A percentile compares a stretch with the other conserved stretches of the same genome.
Evolutionary conservation across 331 rosid genomes (phyloP).

Genomic region (Pyracantha coccinea): DNA sequence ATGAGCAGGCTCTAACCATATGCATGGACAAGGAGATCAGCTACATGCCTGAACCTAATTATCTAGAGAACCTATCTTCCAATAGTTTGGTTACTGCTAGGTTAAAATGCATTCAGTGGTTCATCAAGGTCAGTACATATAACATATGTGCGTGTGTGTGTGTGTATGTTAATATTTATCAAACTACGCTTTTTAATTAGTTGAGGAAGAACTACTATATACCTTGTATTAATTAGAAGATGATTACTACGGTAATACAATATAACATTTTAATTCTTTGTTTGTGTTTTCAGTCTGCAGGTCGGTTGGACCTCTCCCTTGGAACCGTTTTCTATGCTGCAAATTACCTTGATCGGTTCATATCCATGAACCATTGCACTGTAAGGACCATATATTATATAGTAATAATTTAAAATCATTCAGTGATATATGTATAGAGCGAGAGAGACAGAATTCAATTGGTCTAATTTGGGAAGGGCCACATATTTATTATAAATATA

Average conservation of each 20-base stretch:
- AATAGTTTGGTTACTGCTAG: conserved; percentile 27
- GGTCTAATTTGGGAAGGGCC: too few relatives aligned
- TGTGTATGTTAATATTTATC: neutral
- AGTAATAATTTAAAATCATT: too few relatives aligned
- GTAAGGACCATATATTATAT: conserved; percentile 15
- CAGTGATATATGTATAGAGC: too few relatives aligned
- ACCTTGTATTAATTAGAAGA: neutral
- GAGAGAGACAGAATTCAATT: too few relatives aligned
- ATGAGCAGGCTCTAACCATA: conserved; percentile 20
- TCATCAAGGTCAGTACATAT: conserved; percentile 34
- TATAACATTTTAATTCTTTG: neutral
- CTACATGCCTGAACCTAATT: conserved; percentile 25
- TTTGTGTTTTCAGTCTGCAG: conserved; percentile 26
- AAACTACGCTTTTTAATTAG: neutral
- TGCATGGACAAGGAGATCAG: conserved; percentile 30
- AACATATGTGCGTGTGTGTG: neutral
- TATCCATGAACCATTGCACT: conserved; percentile 30
- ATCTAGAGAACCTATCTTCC: conserved; percentile 10
- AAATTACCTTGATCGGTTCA: conserved; percentile 44
- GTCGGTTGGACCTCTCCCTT: conserved; percentile 36
- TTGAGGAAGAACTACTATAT: neutral
- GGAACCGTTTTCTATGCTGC: conserved; percentile 43
- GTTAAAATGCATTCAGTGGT: conserved; percentile 35
- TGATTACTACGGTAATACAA: too few relatives aligned
- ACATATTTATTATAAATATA: too few relatives aligned